These are phyloP conservation scores for Botrytis galanthina DNA, from an alignment of 2,329 filamentous ascomycete species.

Conservation along the genomic window DNA sequence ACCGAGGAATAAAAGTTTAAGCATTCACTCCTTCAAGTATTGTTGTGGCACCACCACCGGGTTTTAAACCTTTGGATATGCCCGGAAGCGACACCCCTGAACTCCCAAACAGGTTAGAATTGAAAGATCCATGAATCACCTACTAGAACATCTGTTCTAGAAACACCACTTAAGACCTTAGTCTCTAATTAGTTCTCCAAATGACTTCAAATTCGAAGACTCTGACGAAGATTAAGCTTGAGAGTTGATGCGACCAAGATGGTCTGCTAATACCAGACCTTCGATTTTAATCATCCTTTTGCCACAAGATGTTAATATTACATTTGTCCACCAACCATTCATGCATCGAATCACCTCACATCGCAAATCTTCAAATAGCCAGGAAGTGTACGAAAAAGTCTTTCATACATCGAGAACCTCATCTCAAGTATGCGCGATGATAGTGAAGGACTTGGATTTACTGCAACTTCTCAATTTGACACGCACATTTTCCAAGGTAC, in stretches of 20 bases:
- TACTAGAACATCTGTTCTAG: not conserved
- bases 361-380: not conserved
- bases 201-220: not conserved
- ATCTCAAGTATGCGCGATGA: not conserved
- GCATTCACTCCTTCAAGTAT: not conserved
- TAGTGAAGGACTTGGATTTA: not conserved
- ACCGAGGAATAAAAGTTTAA: not conserved
- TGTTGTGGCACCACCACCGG: too few species aligned
- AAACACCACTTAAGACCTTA: not conserved
- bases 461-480: not conserved
- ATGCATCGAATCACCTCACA: not conserved
- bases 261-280: not conserved
- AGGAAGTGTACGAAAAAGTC: not conserved
- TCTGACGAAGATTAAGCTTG: rapidly evolving
- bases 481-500: not conserved
- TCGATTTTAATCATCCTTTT: not conserved
- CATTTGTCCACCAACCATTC: not conserved
- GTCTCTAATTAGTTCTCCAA: not conserved
- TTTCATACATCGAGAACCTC: not conserved
- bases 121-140: not conserved
- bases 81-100: slow-evolving; percentile 4
- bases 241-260: not conserved
- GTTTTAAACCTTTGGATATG: not conserved
- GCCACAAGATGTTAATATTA: not conserved
- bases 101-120: not conserved